Evolutionary conservation across 495 filamentous ascomycete species (phyloP).

Genomic region (Hypoxylon fuscum): DNA sequence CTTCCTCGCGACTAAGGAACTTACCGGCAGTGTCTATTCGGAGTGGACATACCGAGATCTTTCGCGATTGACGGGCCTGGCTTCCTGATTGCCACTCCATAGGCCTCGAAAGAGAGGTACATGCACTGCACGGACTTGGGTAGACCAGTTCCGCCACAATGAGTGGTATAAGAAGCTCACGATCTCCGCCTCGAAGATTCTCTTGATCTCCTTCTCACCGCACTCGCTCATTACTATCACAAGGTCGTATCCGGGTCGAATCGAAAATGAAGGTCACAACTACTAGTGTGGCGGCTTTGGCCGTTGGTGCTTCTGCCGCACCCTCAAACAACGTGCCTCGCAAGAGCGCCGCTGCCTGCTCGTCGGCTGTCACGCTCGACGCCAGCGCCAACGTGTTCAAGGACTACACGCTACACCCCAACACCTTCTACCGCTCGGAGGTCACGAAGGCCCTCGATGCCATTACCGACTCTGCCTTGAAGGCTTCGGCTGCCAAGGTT

Average conservation of each 20-base stretch:
- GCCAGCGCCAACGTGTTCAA: slow-evolving; percentile 63
- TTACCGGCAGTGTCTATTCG: slow-evolving; percentile 50
- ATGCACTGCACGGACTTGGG: slow-evolving; percentile 5
- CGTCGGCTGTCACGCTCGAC: slow-evolving; percentile 60
- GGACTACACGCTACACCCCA: slow-evolving; percentile 64
- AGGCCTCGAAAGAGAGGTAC: slow-evolving; percentile 5
- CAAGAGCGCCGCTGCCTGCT: slow-evolving; percentile 51
- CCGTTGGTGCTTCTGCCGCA: slow-evolving; percentile 52
- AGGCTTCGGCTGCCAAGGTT: slow-evolving; percentile 57
- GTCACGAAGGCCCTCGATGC: slow-evolving; percentile 58
- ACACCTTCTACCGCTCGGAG: slow-evolving; percentile 65
- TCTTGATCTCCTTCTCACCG: slow-evolving; percentile 46
- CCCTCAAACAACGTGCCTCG: slow-evolving; percentile 47
- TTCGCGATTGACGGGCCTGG: slow-evolving; percentile 54
- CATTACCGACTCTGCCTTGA: slow-evolving; percentile 50
- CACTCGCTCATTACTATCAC: slow-evolving; percentile 40
- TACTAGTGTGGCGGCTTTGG: slow-evolving; percentile 52
- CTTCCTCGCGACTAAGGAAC: slow-evolving; percentile 45
- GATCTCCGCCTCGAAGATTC: slow-evolving; percentile 9
- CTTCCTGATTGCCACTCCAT: slow-evolving; percentile 56
- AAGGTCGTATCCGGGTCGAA: slow-evolving; percentile 38
- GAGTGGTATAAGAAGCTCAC: slow-evolving; percentile 40
- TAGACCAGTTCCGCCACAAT: slow-evolving; percentile 18
- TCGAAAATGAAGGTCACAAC: slow-evolving; percentile 58
- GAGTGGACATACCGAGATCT: slow-evolving; percentile 55